Evolutionary conservation across 2,329 filamentous ascomycete species (phyloP), one percentile per base, ranked within the genome.

Genomic region (Scolecobasidium constrictum): DNA sequence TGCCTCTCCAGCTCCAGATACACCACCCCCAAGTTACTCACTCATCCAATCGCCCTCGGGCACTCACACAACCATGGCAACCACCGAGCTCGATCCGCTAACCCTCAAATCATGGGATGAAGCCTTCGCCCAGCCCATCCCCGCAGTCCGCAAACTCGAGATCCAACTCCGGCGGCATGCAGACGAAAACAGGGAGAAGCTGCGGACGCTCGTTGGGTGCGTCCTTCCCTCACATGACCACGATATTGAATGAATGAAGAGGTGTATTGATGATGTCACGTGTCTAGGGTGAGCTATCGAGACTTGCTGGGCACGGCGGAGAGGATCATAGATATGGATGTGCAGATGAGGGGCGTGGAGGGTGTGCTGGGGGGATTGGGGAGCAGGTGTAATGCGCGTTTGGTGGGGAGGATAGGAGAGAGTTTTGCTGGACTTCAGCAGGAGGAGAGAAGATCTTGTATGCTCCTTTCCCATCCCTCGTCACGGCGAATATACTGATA

Each of bases 251-350:
- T n/a, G n/a, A n/a, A n/a, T n/a, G n/a, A n/a, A n/a, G n/a, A n/a
- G 16, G 19, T 11, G 9, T 28, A 7, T 26, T 7, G 11, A 9
- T 37, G 17, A 9, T 37, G 9, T 17, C 11, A 9, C 11, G 12
- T 11, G 17, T 11, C 15, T 51, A 79, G 75, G 16, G 68, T 73
- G 52, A 75, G 77, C 55, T 96, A 96, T 63, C 83, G 90, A 51
- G 86, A 92, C 53, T 77, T 96, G 6, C 77, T 96, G 19, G 85
- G 85, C 41, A 95, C 90, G 0, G 90, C 90, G 43, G 88, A 95
- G 63, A 81, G 81, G n/a, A 96, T 96, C 51, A 83, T 95, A 43
- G 75, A 80, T 47, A 94, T 96, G 86, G 83, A 86, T 51, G 64
- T 63, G 31, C 79, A 90, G 56, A 90, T 92, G 65, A 75, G 81